Evolutionary conservation across 768 basidiomycete species (phyloP).

Genomic region (Phlegmacium glaucopus): DNA sequence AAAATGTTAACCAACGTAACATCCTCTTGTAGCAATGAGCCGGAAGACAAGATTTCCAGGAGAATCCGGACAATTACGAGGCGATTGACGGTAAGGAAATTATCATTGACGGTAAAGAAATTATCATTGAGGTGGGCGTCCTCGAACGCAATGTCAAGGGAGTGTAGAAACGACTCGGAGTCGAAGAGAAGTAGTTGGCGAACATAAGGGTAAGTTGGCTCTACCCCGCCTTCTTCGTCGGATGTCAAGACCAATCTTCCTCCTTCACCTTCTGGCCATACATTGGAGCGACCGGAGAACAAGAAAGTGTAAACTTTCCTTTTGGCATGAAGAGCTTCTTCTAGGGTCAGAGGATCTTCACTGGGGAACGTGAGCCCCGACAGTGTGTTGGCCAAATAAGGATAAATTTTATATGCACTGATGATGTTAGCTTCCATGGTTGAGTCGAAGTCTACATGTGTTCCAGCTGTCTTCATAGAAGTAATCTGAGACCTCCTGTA

Average conservation of each 20-base stretch:
- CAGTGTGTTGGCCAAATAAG: constrained; percentile 78
- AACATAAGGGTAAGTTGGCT: constrained; percentile 89
- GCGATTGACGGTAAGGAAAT: constrained; percentile 61
- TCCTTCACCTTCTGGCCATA: constrained; percentile 73
- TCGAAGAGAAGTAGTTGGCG: constrained; percentile 84
- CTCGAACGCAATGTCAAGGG: constrained; percentile 93
- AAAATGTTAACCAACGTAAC: constrained; percentile 91
- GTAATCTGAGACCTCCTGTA: constrained; percentile 40
- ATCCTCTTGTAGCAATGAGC: constrained; percentile 55
- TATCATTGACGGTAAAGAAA: constrained; percentile 67
- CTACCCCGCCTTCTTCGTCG: constrained; percentile 68
- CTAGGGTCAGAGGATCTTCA: constrained; percentile 61
- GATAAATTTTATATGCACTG: constrained; percentile 89
- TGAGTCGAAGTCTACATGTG: constrained; percentile 26
- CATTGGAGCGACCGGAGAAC: constrained; percentile 74
- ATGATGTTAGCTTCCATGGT: constrained; percentile 55
- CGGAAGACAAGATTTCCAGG: constrained; percentile 67
- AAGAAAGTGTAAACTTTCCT: constrained; percentile 76
- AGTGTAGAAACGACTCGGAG: constrained; percentile 90
- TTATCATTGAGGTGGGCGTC: constrained; percentile 87
- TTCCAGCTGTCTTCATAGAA: constrained; percentile 23
- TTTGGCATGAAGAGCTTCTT: constrained; percentile 69
- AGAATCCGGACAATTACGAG: constrained; percentile 82
- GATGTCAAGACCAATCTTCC: constrained; percentile 74
- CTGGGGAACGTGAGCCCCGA: constrained; percentile 87